Base-by-base conservation (phyloP, 2,329 filamentous ascomycete species). In the Neonectria sp. region DNA sequence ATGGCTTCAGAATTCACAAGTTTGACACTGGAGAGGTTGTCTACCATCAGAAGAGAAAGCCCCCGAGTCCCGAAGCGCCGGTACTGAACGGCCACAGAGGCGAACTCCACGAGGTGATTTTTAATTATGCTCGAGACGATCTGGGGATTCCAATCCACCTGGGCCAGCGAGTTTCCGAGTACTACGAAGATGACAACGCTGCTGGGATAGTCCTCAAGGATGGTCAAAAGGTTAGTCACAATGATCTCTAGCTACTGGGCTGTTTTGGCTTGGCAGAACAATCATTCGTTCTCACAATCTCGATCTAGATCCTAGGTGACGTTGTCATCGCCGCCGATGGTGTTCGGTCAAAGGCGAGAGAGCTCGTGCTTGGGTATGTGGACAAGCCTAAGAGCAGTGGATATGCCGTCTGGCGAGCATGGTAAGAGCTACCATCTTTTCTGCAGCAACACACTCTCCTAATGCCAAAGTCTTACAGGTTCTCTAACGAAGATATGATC, bases 1-100 rank as follows among this genome's bases (percentile, higher is more conserved):
- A 90, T 65, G 88, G 89, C 48, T 91, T 90, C 79, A 86, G 86
- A 55, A 90, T 90, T 62, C 88, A 90, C 77, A 90, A 90, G 70
- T 90, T 83, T 67, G 88, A 89, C 33, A 85, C 84, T 0, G 88
- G 88, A 37, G 89, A 91, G 75, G 83, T 90, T 12, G 84, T 91
- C 25, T 84, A 87, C 62, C 88, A 89, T 64, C 89, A 91, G 64
- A 84, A 86, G 11, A 57, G 70, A 12, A 51, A 65, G 0, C 72
- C 72, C 6, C 72, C 72, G 0, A 71, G 51, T 2, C 66, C 60
- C 2, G 66, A 73, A n/a, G 60, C 72, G 8, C 72, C 72, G 1
- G 62, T 40, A 48, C 87, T 90, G 73, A 90, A 90, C 57, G 89
- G 89, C 0, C 89, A 91, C 70, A 78, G 89, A 24, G 89, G 89